These are phyloP conservation scores for Daedaleopsis nitida DNA, from an alignment of 768 basidiomycete species.

Conservation along the genomic window DNA sequence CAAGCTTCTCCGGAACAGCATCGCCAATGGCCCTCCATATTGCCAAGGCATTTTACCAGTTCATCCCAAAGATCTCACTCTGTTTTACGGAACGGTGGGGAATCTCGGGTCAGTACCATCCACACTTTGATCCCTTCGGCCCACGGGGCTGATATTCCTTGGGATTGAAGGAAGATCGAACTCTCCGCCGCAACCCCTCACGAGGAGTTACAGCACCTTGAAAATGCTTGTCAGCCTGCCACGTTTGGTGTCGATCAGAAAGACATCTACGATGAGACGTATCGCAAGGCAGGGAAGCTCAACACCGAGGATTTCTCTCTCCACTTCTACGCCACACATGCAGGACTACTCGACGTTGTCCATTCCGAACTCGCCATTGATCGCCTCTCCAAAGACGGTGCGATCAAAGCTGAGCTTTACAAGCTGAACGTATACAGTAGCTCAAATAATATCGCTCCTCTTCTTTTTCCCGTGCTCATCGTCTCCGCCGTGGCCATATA, in stretches of 20 bases:
- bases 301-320: conserved; percentile 37
- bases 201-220: conserved; percentile 29
- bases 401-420: conserved; percentile 6
- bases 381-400: not conserved
- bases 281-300: conserved; percentile 48
- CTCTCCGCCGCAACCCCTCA: conserved; percentile 7
- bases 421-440: conserved; percentile 10
- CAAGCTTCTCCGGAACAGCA: not conserved
- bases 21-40: conserved; percentile 18
- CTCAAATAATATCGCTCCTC: too few relatives aligned
- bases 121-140: too few relatives aligned
- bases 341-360: conserved; percentile 30
- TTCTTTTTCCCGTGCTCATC: too few relatives aligned
- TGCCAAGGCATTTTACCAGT: conserved; percentile 17
- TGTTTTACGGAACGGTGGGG: conserved; percentile 12
- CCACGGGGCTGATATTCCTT: not conserved
- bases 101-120: conserved; percentile 2
- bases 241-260: conserved; percentile 41
- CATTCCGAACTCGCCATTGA: conserved; percentile 29
- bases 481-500: too few relatives aligned
- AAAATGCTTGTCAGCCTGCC: conserved; percentile 40
- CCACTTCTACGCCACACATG: conserved; percentile 31
- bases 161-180: conserved; percentile 9
- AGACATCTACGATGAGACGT: conserved; percentile 45
- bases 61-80: conserved; percentile 1